Percentiles rank a stretch among this genome's conserved stretches.
phyloP scores from a whole-genome alignment of 306 rosid genomes.

The Carpinus fangiana region DNA sequence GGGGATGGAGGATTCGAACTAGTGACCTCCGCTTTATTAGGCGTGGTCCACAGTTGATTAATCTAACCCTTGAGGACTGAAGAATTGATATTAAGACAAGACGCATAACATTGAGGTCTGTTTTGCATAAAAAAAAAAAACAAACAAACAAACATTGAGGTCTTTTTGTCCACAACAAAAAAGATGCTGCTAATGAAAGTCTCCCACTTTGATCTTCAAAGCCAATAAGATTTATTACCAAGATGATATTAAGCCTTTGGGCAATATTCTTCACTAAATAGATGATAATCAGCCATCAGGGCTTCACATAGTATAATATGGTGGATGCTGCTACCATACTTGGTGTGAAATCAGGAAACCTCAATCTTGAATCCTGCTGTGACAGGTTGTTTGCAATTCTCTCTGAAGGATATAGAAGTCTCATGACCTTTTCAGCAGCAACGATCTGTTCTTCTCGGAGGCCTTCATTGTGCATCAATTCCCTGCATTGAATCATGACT shows the following conservation, averaged over 20 bases:
- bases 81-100: background rate
- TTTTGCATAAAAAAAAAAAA: no score
- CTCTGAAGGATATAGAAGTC: constrained; percentile 61
- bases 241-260: background rate
- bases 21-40: no score
- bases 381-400: constrained; percentile 17
- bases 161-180: background rate
- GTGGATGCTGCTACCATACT: constrained; percentile 73
- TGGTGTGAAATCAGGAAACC: constrained; percentile 43
- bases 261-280: background rate
- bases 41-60: no score
- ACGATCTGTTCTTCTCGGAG: constrained; percentile 57
- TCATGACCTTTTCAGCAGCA: constrained; percentile 60
- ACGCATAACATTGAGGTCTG: background rate
- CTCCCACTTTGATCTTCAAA: background rate
- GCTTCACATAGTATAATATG: constrained; percentile 49
- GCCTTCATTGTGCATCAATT: constrained; percentile 43
- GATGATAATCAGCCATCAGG: constrained; percentile 17
- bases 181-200: background rate
- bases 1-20: no score
- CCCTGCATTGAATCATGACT: constrained; percentile 44
- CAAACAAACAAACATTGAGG: background rate
- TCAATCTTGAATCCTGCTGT: constrained; percentile 22
- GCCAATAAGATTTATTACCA: background rate
- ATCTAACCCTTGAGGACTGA: no score